Conservation (phyloP, 2,329 filamentous ascomycete genomes). For the Reticulascus tulasneorum region DNA sequence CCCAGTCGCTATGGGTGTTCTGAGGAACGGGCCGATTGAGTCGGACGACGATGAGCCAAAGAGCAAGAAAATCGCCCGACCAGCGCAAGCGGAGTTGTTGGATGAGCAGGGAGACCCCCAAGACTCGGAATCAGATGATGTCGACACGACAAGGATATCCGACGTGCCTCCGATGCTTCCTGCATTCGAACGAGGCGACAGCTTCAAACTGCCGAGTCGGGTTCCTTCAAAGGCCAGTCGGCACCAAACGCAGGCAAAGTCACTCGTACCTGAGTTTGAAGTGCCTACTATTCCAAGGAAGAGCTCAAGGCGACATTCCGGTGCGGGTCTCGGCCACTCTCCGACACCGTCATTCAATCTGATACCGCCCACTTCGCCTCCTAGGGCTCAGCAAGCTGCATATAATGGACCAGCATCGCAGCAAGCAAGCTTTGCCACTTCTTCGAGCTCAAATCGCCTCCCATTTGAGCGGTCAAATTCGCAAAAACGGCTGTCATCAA, state of each 20-base stretch:
- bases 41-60: slow-evolving; percentile 53
- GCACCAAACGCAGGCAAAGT: slow-evolving; percentile 29
- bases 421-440: slow-evolving; percentile 2
- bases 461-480: slow-evolving; percentile 57
- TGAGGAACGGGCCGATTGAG: slow-evolving; percentile 59
- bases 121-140: slow-evolving; percentile 42
- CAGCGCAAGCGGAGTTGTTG: slow-evolving; percentile 8
- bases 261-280: slow-evolving; percentile 26
- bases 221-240: slow-evolving; percentile 56
- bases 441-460: slow-evolving; percentile 23
- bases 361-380: slow-evolving; percentile 12
- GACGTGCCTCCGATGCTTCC: slow-evolving; percentile 55
- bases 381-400: slow-evolving; percentile 2
- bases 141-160: slow-evolving; percentile 36
- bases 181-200: slow-evolving; percentile 53
- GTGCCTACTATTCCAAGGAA: slow-evolving; percentile 64
- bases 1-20: slow-evolving; percentile 58
- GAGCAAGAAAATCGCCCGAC: slow-evolving; percentile 23
- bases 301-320: slow-evolving; percentile 63
- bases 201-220: slow-evolving; percentile 61
- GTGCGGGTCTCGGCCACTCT: slow-evolving; percentile 26
- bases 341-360: slow-evolving; percentile 32
- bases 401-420: slow-evolving; percentile 1
- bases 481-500: slow-evolving; percentile 45
- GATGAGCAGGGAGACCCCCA: too few relatives aligned